Evolutionary conservation across 495 filamentous ascomycete genomes (phyloP).

Genomic region (Penicillium odoratum): DNA sequence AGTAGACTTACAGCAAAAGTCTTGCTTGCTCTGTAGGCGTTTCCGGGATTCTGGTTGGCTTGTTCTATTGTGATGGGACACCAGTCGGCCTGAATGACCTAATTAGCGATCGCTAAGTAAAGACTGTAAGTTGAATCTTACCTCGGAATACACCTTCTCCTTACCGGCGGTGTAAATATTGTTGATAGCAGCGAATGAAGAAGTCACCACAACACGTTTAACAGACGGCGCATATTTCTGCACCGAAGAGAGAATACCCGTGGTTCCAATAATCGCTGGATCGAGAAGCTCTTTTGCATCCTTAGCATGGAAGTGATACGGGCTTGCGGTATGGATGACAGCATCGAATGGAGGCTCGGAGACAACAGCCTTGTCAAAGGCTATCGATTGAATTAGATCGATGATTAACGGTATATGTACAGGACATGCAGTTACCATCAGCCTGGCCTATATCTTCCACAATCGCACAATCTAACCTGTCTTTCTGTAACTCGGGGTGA

Average conservation of each 20-base stretch:
- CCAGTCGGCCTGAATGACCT: slow-evolving; percentile 55
- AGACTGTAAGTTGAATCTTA: slow-evolving; percentile 28
- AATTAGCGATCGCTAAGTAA: not conserved
- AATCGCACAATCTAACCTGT: slow-evolving; percentile 65
- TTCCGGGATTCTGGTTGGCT: slow-evolving; percentile 37
- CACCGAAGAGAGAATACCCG: slow-evolving; percentile 45
- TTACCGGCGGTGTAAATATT: slow-evolving; percentile 42
- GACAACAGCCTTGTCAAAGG: slow-evolving; percentile 67
- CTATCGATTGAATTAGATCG: not conserved
- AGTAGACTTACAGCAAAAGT: slow-evolving; percentile 31
- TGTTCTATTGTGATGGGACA: slow-evolving; percentile 70
- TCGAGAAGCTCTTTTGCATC: slow-evolving; percentile 28
- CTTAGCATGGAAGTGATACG: slow-evolving; percentile 59
- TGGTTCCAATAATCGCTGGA: slow-evolving; percentile 47
- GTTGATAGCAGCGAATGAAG: slow-evolving; percentile 71
- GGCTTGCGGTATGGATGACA: slow-evolving; percentile 75
- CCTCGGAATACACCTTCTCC: slow-evolving; percentile 54
- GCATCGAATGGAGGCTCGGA: slow-evolving; percentile 65
- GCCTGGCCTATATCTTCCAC: slow-evolving; percentile 68
- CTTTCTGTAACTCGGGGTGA: slow-evolving; percentile 51
- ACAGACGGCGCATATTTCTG: slow-evolving; percentile 46
- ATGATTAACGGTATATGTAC: not conserved
- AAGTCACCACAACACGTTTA: slow-evolving; percentile 61
- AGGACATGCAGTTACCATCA: slow-evolving; percentile 14
- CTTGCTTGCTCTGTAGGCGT: slow-evolving; percentile 52